These are phyloP conservation scores for Urtica urens DNA, from an alignment of 306 rosid species.

Conservation along the genomic window DNA sequence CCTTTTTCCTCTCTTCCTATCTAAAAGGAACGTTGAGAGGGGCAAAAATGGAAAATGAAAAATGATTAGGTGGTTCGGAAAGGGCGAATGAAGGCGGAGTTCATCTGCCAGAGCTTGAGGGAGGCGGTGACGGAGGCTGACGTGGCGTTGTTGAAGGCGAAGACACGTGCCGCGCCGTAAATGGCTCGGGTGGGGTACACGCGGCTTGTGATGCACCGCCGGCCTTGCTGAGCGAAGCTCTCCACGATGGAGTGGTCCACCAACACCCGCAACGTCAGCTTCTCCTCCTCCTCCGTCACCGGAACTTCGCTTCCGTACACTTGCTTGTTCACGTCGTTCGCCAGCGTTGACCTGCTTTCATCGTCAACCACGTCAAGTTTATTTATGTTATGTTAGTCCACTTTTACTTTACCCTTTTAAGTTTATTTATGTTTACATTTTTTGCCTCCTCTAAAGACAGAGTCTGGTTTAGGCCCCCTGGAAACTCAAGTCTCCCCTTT, in stretches of 20 bases:
- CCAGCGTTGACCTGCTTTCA: conserved; percentile 68
- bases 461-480: no score
- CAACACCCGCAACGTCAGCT: conserved; percentile 48
- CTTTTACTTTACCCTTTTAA: neutral
- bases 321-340: conserved; percentile 53
- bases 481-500: no score
- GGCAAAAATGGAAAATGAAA: no score
- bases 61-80: neutral
- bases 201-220: conserved; percentile 56
- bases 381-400: neutral
- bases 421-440: no score
- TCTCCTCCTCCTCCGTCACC: conserved; percentile 56
- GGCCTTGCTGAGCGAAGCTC: conserved; percentile 91
- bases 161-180: conserved; percentile 65
- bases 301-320: conserved; percentile 59
- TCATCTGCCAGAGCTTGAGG: conserved; percentile 76
- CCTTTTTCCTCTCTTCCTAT: no score
- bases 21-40: no score
- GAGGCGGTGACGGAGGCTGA: conserved; percentile 54
- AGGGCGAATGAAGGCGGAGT: conserved; percentile 86
- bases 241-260: conserved; percentile 89
- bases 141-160: conserved; percentile 78
- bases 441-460: no score
- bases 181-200: conserved; percentile 90
- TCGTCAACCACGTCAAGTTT: neutral